phyloP scores from a whole-genome alignment of 371 early-diverging fungal species.

The Mucor indicus region DNA sequence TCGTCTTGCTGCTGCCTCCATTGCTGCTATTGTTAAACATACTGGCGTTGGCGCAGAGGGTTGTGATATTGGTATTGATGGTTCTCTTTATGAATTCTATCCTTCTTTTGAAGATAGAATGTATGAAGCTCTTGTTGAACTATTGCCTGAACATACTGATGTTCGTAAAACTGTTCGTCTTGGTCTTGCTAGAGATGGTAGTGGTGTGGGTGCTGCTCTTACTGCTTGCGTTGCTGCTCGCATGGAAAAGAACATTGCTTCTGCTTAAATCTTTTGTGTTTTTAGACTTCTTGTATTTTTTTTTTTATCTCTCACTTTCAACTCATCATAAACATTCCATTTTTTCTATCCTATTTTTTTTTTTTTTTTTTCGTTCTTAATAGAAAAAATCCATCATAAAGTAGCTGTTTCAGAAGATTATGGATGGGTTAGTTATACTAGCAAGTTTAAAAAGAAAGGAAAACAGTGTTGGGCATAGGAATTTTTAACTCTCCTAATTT shows the following conservation, averaged over 20 bases:
- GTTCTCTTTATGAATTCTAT: conserved; percentile 90
- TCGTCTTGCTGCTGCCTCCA: conserved; percentile 79
- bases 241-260: conserved; percentile 22
- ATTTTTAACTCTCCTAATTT: too few species aligned
- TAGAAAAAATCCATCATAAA: too few species aligned
- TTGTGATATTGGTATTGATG: conserved; percentile 90
- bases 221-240: conserved; percentile 45
- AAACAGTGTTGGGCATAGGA: too few species aligned
- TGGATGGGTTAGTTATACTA: too few species aligned
- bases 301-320: too few species aligned
- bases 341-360: too few species aligned
- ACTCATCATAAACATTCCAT: too few species aligned
- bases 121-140: conserved; percentile 58
- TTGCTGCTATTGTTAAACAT: conserved; percentile 80
- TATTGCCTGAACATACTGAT: conserved; percentile 43
- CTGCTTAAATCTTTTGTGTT: too few species aligned
- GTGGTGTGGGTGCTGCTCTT: conserved; percentile 52
- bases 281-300: too few species aligned
- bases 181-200: conserved; percentile 56
- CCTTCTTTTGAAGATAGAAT: conserved; percentile 84
- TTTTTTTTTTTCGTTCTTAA: too few species aligned
- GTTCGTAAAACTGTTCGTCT: conserved; percentile 56
- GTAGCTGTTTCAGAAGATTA: too few species aligned
- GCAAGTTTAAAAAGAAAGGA: too few species aligned
- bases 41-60: conserved; percentile 47